phyloP scores from a whole-genome alignment of 306 rosid species.

The Lathyrus oleraceus region DNA sequence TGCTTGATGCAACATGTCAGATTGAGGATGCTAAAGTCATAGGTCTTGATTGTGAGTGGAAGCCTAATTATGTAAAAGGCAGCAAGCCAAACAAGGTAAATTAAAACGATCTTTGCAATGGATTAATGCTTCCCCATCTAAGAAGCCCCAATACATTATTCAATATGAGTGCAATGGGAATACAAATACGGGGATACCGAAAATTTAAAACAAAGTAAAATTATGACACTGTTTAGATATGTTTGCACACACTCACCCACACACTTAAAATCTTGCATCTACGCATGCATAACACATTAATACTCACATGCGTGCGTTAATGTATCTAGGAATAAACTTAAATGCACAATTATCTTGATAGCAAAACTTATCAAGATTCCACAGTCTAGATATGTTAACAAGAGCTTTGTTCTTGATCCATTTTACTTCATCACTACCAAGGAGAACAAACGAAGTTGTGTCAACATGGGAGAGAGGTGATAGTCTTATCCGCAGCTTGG shows the following conservation, averaged over 20 bases:
- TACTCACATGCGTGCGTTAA: not conserved
- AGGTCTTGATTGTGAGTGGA: conserved; percentile 99
- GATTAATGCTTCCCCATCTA: conserved; percentile 21
- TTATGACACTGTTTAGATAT: not conserved
- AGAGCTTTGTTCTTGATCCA: not conserved
- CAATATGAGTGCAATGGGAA: not conserved
- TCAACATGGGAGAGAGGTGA: not conserved
- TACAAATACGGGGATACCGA: not conserved
- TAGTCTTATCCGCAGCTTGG: not conserved
- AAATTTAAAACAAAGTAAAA: not conserved
- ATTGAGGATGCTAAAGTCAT: conserved; percentile 76
- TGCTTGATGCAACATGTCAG: conserved; percentile 62
- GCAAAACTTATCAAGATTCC: not conserved
- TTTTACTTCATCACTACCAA: not conserved
- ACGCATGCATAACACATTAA: not conserved
- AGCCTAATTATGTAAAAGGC: conserved; percentile 83
- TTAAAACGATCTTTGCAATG: conserved; percentile 17
- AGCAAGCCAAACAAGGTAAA: conserved; percentile 82
- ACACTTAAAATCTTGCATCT: not conserved
- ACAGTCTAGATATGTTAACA: not conserved
- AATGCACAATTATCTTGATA: not conserved
- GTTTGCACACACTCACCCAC: not conserved
- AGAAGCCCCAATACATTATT: not conserved
- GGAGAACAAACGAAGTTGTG: not conserved
- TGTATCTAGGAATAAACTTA: not conserved